Evolutionary conservation across 2,329 filamentous ascomycete genomes (phyloP).

Genomic region (Colletotrichum scovillei): DNA sequence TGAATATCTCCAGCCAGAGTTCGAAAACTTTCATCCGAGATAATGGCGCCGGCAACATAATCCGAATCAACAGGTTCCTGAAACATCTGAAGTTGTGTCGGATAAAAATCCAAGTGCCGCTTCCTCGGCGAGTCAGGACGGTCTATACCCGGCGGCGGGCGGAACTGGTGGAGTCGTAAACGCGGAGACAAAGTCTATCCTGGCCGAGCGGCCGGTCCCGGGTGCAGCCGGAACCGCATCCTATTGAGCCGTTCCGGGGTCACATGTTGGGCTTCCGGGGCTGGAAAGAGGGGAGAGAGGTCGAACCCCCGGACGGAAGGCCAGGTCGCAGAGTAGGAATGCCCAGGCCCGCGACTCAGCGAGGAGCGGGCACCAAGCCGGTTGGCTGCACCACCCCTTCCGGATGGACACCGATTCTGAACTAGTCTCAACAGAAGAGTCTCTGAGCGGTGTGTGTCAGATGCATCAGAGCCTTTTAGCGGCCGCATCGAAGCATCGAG

Average conservation of each 20-base stretch:
- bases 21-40: no score
- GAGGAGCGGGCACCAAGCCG: constrained; percentile 8
- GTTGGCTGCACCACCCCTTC: constrained; percentile 5
- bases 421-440: constrained; percentile 34
- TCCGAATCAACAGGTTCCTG: background rate
- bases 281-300: background rate
- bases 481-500: constrained; percentile 17
- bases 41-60: no score
- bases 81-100: background rate
- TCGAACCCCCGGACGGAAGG: background rate
- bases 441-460: constrained; percentile 36
- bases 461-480: constrained; percentile 31
- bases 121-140: background rate
- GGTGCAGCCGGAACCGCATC: constrained; percentile 14
- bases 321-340: background rate
- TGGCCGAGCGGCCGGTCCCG: background rate
- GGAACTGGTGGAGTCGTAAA: background rate
- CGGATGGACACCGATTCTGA: constrained; percentile 6
- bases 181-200: background rate
- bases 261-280: background rate
- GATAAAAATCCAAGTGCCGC: background rate
- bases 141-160: background rate
- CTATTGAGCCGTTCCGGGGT: background rate
- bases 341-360: background rate
- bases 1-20: no score